These are phyloP conservation scores for Capsicum rhomboideum DNA, from an alignment of 257 asterid genomes.

Conservation along the genomic window DNA sequence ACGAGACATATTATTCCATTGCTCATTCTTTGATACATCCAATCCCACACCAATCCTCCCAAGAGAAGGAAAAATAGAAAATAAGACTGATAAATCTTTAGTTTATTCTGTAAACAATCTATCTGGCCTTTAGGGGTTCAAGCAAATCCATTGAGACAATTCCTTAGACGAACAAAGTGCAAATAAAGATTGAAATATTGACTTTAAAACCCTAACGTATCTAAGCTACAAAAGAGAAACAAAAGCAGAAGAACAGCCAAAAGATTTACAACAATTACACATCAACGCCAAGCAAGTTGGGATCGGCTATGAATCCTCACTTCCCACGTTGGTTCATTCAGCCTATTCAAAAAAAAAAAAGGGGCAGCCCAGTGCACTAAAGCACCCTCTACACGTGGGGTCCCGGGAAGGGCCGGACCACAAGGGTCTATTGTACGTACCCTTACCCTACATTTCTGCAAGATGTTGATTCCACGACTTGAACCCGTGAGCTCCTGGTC, in stretches of 20 bases:
- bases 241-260: not conserved
- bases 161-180: not conserved
- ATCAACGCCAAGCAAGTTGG: not conserved
- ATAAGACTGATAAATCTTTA: not conserved
- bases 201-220: not conserved
- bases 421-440: too few species aligned
- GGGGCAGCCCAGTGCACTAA: too few species aligned
- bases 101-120: not conserved
- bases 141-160: not conserved
- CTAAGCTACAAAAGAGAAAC: not conserved
- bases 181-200: not conserved
- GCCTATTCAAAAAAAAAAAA: too few species aligned
- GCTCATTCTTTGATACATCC: not conserved
- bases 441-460: too few species aligned
- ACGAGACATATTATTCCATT: not conserved
- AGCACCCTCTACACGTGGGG: too few species aligned
- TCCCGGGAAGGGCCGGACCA: too few species aligned
- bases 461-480: too few species aligned
- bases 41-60: not conserved
- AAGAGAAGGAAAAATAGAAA: not conserved
- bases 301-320: not conserved
- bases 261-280: not conserved
- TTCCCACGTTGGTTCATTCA: not conserved
- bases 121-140: not conserved
- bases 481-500: too few species aligned